phyloP scores from a whole-genome alignment of 2,329 filamentous ascomycete genomes.

The Stromatinia cepivora region DNA sequence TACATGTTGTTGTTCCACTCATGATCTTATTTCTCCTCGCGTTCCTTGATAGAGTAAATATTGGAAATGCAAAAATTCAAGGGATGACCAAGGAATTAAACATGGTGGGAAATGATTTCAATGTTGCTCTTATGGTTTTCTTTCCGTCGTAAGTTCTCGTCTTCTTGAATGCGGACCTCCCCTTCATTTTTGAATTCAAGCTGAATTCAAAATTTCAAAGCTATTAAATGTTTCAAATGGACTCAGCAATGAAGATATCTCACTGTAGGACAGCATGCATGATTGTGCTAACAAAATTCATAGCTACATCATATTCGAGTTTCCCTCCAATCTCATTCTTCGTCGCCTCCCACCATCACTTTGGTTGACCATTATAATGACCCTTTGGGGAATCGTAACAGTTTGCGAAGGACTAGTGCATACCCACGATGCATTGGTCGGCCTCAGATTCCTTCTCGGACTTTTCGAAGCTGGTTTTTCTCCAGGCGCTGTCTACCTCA shows the following conservation, averaged over 20 bases:
- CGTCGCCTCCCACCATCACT: conserved; percentile 43
- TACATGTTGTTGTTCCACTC: conserved; percentile 41
- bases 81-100: conserved; percentile 65
- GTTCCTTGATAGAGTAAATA: conserved; percentile 75
- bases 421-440: conserved; percentile 64
- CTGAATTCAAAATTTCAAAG: too few relatives aligned
- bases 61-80: conserved; percentile 69
- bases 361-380: conserved; percentile 44
- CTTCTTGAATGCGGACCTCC: not conserved
- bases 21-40: conserved; percentile 70
- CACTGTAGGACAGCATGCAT: not conserved
- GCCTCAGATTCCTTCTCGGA: conserved; percentile 68
- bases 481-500: conserved; percentile 53
- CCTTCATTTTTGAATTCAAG: not conserved
- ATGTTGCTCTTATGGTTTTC: conserved; percentile 53
- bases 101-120: conserved; percentile 48
- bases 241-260: not conserved
- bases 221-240: not conserved
- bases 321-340: conserved; percentile 37
- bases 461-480: conserved; percentile 56
- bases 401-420: conserved; percentile 36
- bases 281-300: not conserved
- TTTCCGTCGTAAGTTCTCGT: conserved; percentile 26
- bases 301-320: conserved; percentile 44
- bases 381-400: conserved; percentile 47